Conservation (phyloP, 768 basidiomycete genomes). For the Hygrocybe coccinea region DNA sequence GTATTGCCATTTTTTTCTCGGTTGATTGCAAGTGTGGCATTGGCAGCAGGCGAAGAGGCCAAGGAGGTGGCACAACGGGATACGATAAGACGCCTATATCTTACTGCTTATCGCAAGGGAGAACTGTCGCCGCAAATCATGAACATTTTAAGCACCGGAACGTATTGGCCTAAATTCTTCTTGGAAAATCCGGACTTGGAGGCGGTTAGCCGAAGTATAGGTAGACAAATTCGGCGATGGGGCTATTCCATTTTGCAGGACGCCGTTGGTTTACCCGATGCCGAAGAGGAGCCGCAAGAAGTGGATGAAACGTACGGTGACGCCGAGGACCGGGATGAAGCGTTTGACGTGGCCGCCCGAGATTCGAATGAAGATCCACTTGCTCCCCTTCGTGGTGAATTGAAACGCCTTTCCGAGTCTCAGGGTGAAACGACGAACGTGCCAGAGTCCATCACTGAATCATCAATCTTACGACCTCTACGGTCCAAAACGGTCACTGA, state of each 20-base stretch:
- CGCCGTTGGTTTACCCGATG: slow-evolving; percentile 53
- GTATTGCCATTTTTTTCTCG: slow-evolving; percentile 51
- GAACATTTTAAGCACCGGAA: slow-evolving; percentile 57
- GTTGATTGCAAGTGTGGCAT: slow-evolving; percentile 31
- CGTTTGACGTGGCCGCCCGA: slow-evolving; percentile 65
- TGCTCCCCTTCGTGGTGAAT: slow-evolving; percentile 63
- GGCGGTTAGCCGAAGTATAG: slow-evolving; percentile 58
- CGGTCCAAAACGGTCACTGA: slow-evolving; percentile 38
- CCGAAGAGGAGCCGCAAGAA: slow-evolving; percentile 25
- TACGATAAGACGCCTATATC: slow-evolving; percentile 46
- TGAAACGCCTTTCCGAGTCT: slow-evolving; percentile 51
- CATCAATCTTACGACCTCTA: slow-evolving; percentile 19
- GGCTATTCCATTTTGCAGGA: slow-evolving; percentile 65
- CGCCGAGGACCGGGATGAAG: slow-evolving; percentile 52
- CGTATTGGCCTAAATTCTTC: slow-evolving; percentile 69
- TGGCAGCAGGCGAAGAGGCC: slow-evolving; percentile 20
- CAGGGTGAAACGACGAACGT: slow-evolving; percentile 31
- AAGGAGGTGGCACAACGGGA: slow-evolving; percentile 25
- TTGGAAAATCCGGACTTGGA: slow-evolving; percentile 75
- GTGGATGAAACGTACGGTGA: slow-evolving; percentile 36
- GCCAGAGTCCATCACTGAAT: slow-evolving; percentile 33
- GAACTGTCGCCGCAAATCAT: slow-evolving; percentile 51
- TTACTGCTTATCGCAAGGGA: slow-evolving; percentile 61
- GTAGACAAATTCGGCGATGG: slow-evolving; percentile 59
- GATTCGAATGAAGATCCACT: slow-evolving; percentile 54